Base-by-base conservation (phyloP, 75 land plant species). In the Sequoiadendron giganteum region DNA sequence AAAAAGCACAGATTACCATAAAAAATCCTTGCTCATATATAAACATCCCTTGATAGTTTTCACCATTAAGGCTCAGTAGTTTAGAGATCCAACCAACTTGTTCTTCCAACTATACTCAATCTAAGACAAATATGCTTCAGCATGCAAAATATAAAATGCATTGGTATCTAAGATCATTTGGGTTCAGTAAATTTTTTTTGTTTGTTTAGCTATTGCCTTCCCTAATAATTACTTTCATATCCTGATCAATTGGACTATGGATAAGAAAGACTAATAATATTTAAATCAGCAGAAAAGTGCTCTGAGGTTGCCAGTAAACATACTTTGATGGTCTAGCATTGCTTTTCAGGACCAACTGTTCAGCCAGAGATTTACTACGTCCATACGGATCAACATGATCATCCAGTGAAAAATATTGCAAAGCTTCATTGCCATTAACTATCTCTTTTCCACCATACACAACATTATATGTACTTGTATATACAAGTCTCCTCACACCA, bases 401-500 rank as follows among this genome's bases (percentile, higher is more conserved):
- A 80, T 97, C 98, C 45, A 96, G 43, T 30, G 98, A 94, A 87
- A 95, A 96, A 87, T 96, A 97, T 52, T 86, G 90, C 84, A 96
- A 88, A 28, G 91, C 56, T 78, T 97, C 99, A 90, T 94, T 95
- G 18, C 99, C 99, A 93, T 96, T 97, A 21, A 91, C 88, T 86
- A 97, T 97, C 82, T 92, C 93, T 77, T 94, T 90, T 49, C 98
- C 97, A 28, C 99, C 99, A 92, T 94, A 97, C 1, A 97, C 94
- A 43, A 96, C 99, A 90, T 97, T 97, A 88, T 95, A 95, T 8
- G 97, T 96, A 93, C 99, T 97, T 49, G 92, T 92, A 88, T 95
- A 97, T 13, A 97, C 94, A 72, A 97, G 97, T 89, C 99, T 93
- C 77, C 87, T 82, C 40, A 97, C 91, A 34, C 97, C 98, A 81